Conservation (phyloP, 805 yeast genomes). For the Metschnikowia baotianmanensis region DNA sequence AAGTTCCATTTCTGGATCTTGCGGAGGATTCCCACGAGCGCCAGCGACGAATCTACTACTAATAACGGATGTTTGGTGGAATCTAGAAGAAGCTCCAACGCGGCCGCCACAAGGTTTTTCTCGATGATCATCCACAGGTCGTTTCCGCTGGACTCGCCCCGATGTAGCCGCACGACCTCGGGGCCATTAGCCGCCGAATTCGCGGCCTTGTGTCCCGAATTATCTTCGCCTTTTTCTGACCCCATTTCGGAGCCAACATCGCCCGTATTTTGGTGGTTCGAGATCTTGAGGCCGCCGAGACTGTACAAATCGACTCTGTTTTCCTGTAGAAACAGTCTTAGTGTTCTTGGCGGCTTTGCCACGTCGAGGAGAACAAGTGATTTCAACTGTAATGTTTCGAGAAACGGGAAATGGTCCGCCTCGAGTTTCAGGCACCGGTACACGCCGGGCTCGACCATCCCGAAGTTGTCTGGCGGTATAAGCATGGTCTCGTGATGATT, state of each 20-base stretch:
- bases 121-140: conserved; percentile 80
- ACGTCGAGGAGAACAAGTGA: conserved; percentile 77
- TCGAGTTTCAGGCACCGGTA: conserved; percentile 78
- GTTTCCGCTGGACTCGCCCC: conserved; percentile 26
- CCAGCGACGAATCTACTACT: conserved; percentile 75
- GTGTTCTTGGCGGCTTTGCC: conserved; percentile 74
- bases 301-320: conserved; percentile 52
- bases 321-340: conserved; percentile 62
- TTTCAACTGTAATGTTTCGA: conserved; percentile 67
- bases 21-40: conserved; percentile 77
- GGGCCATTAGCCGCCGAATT: conserved; percentile 12
- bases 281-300: conserved; percentile 42
- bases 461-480: conserved; percentile 91
- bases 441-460: conserved; percentile 84
- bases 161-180: conserved; percentile 26
- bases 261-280: conserved; percentile 33
- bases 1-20: conserved; percentile 87
- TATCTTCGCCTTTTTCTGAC: conserved; percentile 5
- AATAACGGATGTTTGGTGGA: conserved; percentile 63
- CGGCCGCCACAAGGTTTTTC: conserved; percentile 58
- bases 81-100: conserved; percentile 66
- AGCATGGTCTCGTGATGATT: conserved; percentile 48
- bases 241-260: conserved; percentile 6
- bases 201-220: conserved; percentile 15
- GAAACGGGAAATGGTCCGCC: conserved; percentile 71